phyloP scores from a whole-genome alignment of 2,329 filamentous ascomycete genomes.

The Xylaria sp. region DNA sequence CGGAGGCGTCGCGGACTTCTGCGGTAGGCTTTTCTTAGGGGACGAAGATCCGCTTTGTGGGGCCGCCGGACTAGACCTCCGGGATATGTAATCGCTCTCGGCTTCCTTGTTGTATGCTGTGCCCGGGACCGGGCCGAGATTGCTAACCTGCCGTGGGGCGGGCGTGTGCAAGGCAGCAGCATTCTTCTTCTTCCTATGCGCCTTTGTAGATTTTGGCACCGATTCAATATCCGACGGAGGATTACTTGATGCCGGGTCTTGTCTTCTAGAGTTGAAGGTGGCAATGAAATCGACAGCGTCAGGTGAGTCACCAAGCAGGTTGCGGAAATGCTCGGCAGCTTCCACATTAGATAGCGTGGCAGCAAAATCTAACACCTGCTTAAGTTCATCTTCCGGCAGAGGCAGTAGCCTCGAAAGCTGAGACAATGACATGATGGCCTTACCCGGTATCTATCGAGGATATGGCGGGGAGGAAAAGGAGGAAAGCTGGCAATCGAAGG shows the following conservation, averaged over 20 bases:
- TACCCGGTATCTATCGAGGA: neutral
- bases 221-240: conserved; percentile 38
- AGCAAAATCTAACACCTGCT: conserved; percentile 83
- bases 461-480: neutral
- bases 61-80: conserved; percentile 46
- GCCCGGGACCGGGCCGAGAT: conserved; percentile 65
- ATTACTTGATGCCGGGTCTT: conserved; percentile 42
- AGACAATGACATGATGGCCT: conserved; percentile 54
- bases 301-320: conserved; percentile 84
- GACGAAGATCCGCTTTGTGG: conserved; percentile 43
- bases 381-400: conserved; percentile 80
- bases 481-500: neutral
- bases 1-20: conserved; percentile 51
- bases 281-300: conserved; percentile 76
- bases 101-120: conserved; percentile 72
- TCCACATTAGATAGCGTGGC: conserved; percentile 74
- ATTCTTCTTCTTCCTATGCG: conserved; percentile 61
- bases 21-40: conserved; percentile 49
- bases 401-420: conserved; percentile 81
- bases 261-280: conserved; percentile 72
- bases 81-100: conserved; percentile 73
- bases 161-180: conserved; percentile 63
- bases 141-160: conserved; percentile 63
- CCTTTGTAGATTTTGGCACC: conserved; percentile 54
- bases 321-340: conserved; percentile 82